Percentiles rank a stretch among this genome's conserved stretches.
These are phyloP conservation scores for Saccharomycopsis javanensis DNA, from an alignment of 805 yeast species.

Conservation along the genomic window DNA sequence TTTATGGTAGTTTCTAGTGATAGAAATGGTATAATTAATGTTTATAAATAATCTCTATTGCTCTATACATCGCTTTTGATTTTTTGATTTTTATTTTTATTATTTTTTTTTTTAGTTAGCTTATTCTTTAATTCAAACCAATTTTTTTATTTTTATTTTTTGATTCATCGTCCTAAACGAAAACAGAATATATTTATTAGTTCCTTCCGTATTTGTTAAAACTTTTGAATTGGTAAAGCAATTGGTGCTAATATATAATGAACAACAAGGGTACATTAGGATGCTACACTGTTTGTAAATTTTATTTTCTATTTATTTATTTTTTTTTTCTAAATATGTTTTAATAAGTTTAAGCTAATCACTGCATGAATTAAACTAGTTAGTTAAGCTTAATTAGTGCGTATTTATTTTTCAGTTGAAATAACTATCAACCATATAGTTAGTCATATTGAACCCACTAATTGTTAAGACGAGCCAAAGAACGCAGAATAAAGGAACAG, in stretches of 20 bases:
- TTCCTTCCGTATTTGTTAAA: too few species aligned
- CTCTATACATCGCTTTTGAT: neutral
- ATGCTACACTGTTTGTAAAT: neutral
- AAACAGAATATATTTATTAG: too few species aligned
- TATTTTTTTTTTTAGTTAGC: neutral
- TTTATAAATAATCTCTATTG: constrained; percentile 34
- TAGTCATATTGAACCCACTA: constrained; percentile 66
- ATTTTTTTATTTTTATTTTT: too few species aligned
- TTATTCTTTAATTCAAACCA: too few species aligned
- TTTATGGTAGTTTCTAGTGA: constrained; percentile 59
- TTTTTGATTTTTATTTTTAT: neutral
- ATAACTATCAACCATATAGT: constrained; percentile 43
- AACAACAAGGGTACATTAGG: neutral
- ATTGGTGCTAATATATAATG: too few species aligned
- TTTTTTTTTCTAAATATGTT: neutral
- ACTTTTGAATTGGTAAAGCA: too few species aligned
- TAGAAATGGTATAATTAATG: constrained; percentile 53
- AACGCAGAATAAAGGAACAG: constrained; percentile 51
- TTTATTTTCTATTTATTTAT: neutral
- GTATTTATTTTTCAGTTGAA: constrained; percentile 24
- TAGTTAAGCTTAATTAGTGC: too few species aligned
- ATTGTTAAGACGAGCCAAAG: constrained; percentile 49
- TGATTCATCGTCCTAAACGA: too few species aligned
- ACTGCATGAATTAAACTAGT: too few species aligned
- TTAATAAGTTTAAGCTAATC: neutral